Base-by-base conservation (phyloP, 305 asterid genomes). In the Stenogyne calaminthoides region DNA sequence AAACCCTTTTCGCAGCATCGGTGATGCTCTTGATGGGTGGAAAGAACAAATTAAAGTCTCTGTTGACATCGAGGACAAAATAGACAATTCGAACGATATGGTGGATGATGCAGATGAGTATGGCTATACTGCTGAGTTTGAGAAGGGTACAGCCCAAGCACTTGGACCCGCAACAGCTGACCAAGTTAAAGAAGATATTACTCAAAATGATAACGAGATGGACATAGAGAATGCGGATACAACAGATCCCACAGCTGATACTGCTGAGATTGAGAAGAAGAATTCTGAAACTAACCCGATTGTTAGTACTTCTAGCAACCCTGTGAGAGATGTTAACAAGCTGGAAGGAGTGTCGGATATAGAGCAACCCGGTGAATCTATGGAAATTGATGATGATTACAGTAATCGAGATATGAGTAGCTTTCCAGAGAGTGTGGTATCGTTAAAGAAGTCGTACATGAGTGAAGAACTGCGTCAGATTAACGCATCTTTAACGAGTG, bases 21-120 rank as follows among this genome's bases (percentile, higher is more conserved):
- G 99, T 25, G 91, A 91, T 76, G 99, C 99, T n/a, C 87, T 95
- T 57, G 98, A 92, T 29, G 96, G 91, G 52, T 95, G 99, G 99
- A 95, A 95, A 88, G 96, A 95, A 83, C 84, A 95, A 73, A 91
- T 89, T 64, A 95, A 87, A 78, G 96, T 95, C 77, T 85, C 97
- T 37, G 82, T 80, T 78, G 98, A 95, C 80, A 81, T 89, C 39
- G 81, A 85, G 81, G 88, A 84, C 52, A 78, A 77, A 60, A 47
- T 54, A 11, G 88, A 83, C 71, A 81, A 77, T 29, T 62, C 72
- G 0, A 87, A 84, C 75, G 92, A 87, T 79, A 14, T 86, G 84
- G 78, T 76, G 80, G 92, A 91, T 58, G 95, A 87, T 81, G 95
- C 96, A 11, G 85, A 85, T 73, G 99, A 92, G 79, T 95, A 91